phyloP scores from a whole-genome alignment of 1,139 yeast genomes.

The Sugiyamaella japonica region DNA sequence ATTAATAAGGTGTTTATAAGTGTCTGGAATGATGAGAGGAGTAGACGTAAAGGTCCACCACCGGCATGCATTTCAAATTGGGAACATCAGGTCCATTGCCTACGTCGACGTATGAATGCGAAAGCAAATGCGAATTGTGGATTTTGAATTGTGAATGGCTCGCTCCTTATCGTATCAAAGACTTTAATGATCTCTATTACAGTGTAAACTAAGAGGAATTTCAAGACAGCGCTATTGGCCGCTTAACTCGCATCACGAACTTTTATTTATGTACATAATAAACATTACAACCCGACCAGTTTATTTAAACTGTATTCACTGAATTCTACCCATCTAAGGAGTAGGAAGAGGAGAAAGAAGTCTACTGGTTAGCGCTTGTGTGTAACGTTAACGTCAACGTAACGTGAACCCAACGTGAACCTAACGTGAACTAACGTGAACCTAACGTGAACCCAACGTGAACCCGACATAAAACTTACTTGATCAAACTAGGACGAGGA shows the following conservation, averaged over 20 bases:
- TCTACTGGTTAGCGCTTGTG: constrained; percentile 28
- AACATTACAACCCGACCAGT: background rate
- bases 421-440: no score
- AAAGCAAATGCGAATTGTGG: no score
- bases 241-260: background rate
- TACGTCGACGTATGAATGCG: background rate
- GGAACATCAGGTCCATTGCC: constrained; percentile 5
- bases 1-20: background rate
- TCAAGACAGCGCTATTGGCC: no score
- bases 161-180: no score
- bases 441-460: no score
- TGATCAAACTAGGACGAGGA: constrained; percentile 80
- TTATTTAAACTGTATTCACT: background rate
- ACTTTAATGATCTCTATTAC: no score
- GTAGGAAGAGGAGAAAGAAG: constrained; percentile 74
- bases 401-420: no score
- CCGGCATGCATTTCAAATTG: constrained; percentile 11
- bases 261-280: constrained; percentile 11
- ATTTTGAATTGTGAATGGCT: no score
- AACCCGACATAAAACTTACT: no score
- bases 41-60: background rate
- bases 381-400: no score
- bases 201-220: no score
- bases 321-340: constrained; percentile 45
- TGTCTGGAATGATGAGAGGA: background rate